A percentile compares a stretch with the other conserved stretches of the same genome.
These are phyloP conservation scores for Pseudoscleropodium purum DNA, from an alignment of 225 moss, liverwort and hornwort genomes.

Conservation along the genomic window DNA sequence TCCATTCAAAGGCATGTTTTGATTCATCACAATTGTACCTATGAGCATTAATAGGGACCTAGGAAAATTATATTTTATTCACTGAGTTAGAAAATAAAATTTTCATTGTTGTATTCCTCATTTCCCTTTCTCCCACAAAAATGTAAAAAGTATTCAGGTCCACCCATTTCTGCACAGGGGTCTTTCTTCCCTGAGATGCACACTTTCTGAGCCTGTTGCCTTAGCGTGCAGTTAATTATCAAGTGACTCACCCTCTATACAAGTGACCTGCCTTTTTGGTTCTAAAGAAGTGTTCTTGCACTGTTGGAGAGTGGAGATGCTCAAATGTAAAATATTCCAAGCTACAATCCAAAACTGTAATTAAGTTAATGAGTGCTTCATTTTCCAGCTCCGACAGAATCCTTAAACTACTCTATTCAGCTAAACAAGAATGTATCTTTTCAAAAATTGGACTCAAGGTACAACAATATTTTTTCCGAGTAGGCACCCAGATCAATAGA, in stretches of 20 bases:
- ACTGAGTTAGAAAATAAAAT: no score
- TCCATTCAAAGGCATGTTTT: no score
- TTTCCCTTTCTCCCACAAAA: no score
- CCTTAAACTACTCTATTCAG: background rate
- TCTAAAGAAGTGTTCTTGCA: background rate
- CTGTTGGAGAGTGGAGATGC: background rate
- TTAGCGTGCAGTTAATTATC: background rate
- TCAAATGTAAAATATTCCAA: background rate
- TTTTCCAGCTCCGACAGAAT: background rate
- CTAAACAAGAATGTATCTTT: background rate
- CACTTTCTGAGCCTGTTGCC: no score
- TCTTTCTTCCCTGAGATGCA: no score
- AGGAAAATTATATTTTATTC: no score
- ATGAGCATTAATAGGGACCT: no score
- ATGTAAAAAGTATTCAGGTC: no score
- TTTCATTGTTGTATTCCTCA: no score
- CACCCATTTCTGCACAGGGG: no score
- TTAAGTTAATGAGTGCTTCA: background rate
- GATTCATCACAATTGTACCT: no score
- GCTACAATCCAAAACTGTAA: background rate
- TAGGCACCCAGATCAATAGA: background rate
- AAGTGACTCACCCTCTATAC: background rate
- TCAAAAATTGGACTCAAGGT: background rate
- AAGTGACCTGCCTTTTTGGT: background rate
- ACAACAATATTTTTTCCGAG: background rate